phyloP scores from a whole-genome alignment of 345 rosid species.

The Draba incana region DNA sequence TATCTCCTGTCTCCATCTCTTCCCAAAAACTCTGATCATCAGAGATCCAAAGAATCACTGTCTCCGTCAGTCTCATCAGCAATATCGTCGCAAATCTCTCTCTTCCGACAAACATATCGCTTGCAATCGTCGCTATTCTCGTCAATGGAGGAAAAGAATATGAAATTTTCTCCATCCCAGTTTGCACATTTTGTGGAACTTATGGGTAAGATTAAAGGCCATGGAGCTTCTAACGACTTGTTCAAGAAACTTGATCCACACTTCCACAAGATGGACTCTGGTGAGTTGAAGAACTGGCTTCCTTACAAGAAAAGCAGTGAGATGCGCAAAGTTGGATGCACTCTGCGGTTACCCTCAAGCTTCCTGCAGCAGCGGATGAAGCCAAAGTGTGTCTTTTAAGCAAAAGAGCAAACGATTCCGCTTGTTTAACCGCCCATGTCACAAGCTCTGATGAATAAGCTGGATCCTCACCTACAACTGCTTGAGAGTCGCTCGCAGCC shows the following conservation, averaged over 20 bases:
- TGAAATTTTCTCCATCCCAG: too few species aligned
- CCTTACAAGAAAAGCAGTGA: constrained; percentile 54
- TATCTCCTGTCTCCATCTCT: constrained; percentile 70
- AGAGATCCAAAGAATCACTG: constrained; percentile 91
- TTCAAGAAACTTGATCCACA: too few species aligned
- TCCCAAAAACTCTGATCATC: constrained; percentile 92
- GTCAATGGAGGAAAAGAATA: constrained; percentile 38
- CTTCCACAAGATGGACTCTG: too few species aligned
- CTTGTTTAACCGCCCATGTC: constrained; percentile 91
- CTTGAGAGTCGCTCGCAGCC: constrained; percentile 76
- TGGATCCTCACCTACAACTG: constrained; percentile 80
- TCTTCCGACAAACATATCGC: constrained; percentile 81
- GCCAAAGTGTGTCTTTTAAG: constrained; percentile 73
- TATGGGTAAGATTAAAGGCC: too few species aligned
- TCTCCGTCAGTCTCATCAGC: constrained; percentile 85
- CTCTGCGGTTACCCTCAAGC: constrained; percentile 70
- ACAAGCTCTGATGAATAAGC: constrained; percentile 89
- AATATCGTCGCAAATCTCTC: constrained; percentile 88
- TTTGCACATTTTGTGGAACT: too few species aligned
- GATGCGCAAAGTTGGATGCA: constrained; percentile 72
- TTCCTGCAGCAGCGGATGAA: constrained; percentile 76
- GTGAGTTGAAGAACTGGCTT: too few species aligned
- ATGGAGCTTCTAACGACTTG: too few species aligned
- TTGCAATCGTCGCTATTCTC: constrained; percentile 58
- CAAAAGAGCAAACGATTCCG: constrained; percentile 60